These are phyloP conservation scores for Macrotyloma uniflorum DNA, from an alignment of 306 rosid genomes.

Conservation along the genomic window DNA sequence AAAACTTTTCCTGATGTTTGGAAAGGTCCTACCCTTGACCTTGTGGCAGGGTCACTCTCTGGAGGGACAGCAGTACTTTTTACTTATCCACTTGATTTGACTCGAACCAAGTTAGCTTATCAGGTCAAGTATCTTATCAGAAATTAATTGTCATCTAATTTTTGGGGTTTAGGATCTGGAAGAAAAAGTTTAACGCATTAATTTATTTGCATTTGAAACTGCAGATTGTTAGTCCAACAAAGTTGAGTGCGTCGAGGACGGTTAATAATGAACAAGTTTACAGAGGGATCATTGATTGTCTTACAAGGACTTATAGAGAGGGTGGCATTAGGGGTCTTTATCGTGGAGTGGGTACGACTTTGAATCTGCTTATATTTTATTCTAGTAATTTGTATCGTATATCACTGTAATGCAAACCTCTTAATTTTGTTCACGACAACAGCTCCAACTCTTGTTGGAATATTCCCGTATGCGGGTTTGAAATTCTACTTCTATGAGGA, in stretches of 20 bases:
- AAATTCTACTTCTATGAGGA: conserved; percentile 94
- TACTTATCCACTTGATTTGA: conserved; percentile 91
- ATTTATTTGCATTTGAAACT: conserved; percentile 26
- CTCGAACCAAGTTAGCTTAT: conserved; percentile 91
- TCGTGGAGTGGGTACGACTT: conserved; percentile 84
- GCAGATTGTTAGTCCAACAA: conserved; percentile 76
- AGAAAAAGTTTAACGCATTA: background rate
- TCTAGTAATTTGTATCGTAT: conserved; percentile 19
- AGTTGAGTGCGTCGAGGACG: conserved; percentile 49
- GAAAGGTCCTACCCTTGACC: conserved; percentile 92
- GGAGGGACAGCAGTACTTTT: conserved; percentile 95
- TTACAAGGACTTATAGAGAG: conserved; percentile 71
- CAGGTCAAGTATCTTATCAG: conserved; percentile 59
- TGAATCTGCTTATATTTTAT: conserved; percentile 34
- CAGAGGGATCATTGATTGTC: conserved; percentile 84
- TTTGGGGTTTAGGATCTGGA: background rate
- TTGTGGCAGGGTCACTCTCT: conserved; percentile 90
- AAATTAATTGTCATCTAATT: background rate
- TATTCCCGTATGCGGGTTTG: conserved; percentile 96
- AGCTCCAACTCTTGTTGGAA: conserved; percentile 96
- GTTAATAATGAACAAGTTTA: conserved; percentile 57
- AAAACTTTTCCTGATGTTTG: conserved; percentile 68
- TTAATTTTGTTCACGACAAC: conserved; percentile 41
- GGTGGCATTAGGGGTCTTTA: conserved; percentile 89
- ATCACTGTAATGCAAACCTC: conserved; percentile 35